These are phyloP conservation scores for Suhomyces choctaworum DNA, from an alignment of 1,139 yeast genomes.

Conservation along the genomic window DNA sequence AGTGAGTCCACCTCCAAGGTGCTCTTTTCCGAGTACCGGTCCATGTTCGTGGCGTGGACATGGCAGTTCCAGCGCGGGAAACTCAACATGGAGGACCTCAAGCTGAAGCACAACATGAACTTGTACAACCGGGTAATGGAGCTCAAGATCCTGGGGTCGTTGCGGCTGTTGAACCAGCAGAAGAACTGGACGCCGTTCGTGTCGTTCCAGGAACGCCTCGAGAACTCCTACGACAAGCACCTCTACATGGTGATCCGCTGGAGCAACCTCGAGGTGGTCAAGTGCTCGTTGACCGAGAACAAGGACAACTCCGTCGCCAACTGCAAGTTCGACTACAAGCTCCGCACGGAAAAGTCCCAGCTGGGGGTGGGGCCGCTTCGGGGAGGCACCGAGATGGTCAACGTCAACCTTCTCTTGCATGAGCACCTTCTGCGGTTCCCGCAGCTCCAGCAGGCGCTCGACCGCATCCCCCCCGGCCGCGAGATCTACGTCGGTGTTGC, in stretches of 20 bases:
- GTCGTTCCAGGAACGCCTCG: conserved; percentile 23
- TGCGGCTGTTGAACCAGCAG: conserved; percentile 25
- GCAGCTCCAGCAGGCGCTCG: conserved; percentile 27
- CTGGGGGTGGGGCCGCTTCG: conserved; percentile 23
- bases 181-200: conserved; percentile 50
- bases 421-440: conserved; percentile 6
- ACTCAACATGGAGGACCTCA: conserved; percentile 23
- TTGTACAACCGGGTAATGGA: conserved; percentile 30
- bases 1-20: conserved; percentile 8
- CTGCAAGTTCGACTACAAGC: conserved; percentile 30
- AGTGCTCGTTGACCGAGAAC: conserved; percentile 20
- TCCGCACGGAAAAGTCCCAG: conserved; percentile 7
- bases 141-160: conserved; percentile 24
- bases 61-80: conserved; percentile 41
- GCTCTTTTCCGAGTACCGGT: conserved; percentile 18
- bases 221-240: conserved; percentile 27
- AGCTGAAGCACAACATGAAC: conserved; percentile 17
- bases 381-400: conserved; percentile 29
- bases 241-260: conserved; percentile 41
- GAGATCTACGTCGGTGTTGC: conserved; percentile 21
- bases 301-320: conserved; percentile 18
- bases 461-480: conserved; percentile 23
- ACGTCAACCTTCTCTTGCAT: conserved; percentile 17
- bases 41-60: conserved; percentile 41
- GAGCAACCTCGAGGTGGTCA: conserved; percentile 37